phyloP scores from a whole-genome alignment of 2,329 filamentous ascomycete genomes.

The Colletotrichum spinosum region DNA sequence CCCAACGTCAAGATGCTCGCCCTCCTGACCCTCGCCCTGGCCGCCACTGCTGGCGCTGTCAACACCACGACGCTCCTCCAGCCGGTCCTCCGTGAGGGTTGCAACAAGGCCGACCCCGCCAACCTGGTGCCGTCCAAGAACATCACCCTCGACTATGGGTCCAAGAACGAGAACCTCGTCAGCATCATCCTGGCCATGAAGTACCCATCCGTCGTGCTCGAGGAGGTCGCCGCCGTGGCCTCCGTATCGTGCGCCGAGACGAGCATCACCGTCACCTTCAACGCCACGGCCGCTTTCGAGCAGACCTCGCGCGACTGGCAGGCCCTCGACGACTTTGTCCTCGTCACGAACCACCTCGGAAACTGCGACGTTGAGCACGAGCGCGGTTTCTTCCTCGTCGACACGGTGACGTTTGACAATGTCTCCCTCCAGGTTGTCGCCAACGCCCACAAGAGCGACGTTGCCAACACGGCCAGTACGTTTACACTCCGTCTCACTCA shows the following conservation, averaged over 20 bases:
- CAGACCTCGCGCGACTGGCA: conserved; percentile 39
- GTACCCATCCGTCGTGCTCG: conserved; percentile 40
- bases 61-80: conserved; percentile 28
- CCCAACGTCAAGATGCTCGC: conserved; percentile 25
- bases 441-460: conserved; percentile 40
- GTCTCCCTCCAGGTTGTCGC: conserved; percentile 38
- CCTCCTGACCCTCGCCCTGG: conserved; percentile 28
- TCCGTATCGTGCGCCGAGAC: conserved; percentile 68
- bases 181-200: conserved; percentile 64
- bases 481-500: background rate
- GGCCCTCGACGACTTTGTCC: conserved; percentile 39
- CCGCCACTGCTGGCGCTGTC: conserved; percentile 19
- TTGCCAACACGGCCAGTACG: conserved; percentile 41
- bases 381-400: conserved; percentile 41
- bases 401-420: conserved; percentile 33
- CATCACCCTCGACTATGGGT: conserved; percentile 50
- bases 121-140: conserved; percentile 46
- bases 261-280: conserved; percentile 50
- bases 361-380: conserved; percentile 40
- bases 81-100: conserved; percentile 18
- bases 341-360: conserved; percentile 41
- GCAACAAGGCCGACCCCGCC: conserved; percentile 26
- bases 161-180: conserved; percentile 58
- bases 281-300: conserved; percentile 36
- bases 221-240: conserved; percentile 57